Base-by-base conservation (phyloP, 768 basidiomycete genomes). In the Auricularia cornea region DNA sequence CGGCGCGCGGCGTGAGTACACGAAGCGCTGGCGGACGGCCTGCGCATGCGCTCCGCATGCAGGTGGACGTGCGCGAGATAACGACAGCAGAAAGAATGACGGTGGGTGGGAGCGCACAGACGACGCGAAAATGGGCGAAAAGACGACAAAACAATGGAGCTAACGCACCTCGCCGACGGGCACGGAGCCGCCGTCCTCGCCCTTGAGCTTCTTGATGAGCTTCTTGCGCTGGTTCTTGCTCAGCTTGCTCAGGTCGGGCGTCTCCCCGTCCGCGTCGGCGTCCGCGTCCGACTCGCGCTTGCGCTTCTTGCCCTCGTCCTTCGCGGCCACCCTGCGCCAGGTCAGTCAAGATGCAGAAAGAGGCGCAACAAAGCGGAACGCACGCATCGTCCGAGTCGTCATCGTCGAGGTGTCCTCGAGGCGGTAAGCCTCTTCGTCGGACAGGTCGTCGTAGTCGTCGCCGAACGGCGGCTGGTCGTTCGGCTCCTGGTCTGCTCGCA, bases 221-320 rank as follows among this genome's bases (percentile, higher is more conserved):
- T 62, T 64, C 61, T 76, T 75, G 63, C 72, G 71, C 60, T 77
- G 73, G 48, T 71, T 67, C 65, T 57, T 57, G 23, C 18, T 28
- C n/a, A 57, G 54, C 54, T 57, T 57, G 54, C 44, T 48, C 44
- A 48, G 23, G 44, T 48, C 44, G 44, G 44, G 54, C 54, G 26
- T 57, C 54, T 28, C 74, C 26, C 82, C 80, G 71, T 71, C n/a
- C n/a, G n/a, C n/a, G n/a, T n/a, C n/a, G n/a, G n/a, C n/a, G n/a
- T n/a, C 71, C 3, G 71, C 78, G 30, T 90, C 85, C 4, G 81
- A 80, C 29, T 88, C 90, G 59, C 33, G 8, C 65, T 84, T 73
- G 62, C 92, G 90, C 74, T 95, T 95, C 60, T 80, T 77, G 40
- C 70, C 68, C 16, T 67, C 68, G 3, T 56, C 12, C 63, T 70